Percentiles rank a stretch among this genome's conserved stretches.
Conservation (phyloP, 192 early-diverging fungal genomes). For the Podila minutissima region DNA sequence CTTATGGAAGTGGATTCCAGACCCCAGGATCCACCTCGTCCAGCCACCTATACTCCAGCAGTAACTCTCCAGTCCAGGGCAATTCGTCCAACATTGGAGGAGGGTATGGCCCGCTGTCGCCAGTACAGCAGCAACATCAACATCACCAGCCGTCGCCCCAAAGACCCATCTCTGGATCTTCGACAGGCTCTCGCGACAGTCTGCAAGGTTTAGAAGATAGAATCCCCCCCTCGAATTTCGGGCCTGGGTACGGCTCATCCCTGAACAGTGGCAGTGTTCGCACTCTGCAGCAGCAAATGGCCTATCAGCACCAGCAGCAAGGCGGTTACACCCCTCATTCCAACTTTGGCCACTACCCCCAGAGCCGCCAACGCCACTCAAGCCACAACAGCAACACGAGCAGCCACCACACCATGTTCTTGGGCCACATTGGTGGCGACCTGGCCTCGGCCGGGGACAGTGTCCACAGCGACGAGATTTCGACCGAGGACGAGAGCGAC, state of each 20-base stretch:
- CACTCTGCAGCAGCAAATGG: conserved; percentile 12
- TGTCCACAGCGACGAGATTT: conserved; percentile 48
- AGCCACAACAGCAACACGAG: conserved; percentile 43
- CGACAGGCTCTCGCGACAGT: conserved; percentile 21
- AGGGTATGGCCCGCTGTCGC: background rate
- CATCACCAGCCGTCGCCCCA: conserved; percentile 43
- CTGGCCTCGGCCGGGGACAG: conserved; percentile 28
- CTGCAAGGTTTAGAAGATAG: conserved; percentile 40
- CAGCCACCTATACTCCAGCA: conserved; percentile 40
- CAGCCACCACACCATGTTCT: conserved; percentile 49
- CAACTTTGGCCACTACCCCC: conserved; percentile 22
- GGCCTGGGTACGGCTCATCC: conserved; percentile 33
- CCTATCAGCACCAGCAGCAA: conserved; percentile 43
- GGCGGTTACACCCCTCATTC: conserved; percentile 7
- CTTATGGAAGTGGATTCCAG: conserved; percentile 19
- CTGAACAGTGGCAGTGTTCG: conserved; percentile 29
- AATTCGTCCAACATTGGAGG: conserved; percentile 6
- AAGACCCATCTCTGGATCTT: conserved; percentile 26
- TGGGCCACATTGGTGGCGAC: conserved; percentile 39
- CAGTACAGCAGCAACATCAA: conserved; percentile 19
- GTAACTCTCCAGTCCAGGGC: conserved; percentile 44
- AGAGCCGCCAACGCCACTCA: conserved; percentile 43
- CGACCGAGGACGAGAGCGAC: conserved; percentile 48
- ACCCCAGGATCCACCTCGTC: conserved; percentile 14
- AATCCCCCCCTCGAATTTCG: conserved; percentile 30